Percentiles rank a stretch among this genome's conserved stretches.
These are phyloP conservation scores for Helianthus tuberosus DNA, from an alignment of 129 eudicot genomes.

Conservation along the genomic window DNA sequence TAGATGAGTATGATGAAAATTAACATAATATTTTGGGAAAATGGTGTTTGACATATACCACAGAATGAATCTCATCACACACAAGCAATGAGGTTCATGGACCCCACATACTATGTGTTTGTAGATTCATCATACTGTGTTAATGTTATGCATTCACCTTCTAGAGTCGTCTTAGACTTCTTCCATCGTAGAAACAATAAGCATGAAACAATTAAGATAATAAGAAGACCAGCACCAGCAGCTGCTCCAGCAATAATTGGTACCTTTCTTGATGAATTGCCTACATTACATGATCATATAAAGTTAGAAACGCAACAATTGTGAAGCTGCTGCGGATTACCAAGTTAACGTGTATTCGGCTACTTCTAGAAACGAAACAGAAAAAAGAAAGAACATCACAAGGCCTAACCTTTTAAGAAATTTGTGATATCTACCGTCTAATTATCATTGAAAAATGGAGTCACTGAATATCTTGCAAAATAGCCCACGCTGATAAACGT, in stretches of 20 bases:
- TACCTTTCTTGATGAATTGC: slow-evolving; percentile 60
- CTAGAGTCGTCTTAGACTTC: slow-evolving; percentile 35
- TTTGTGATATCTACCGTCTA: slow-evolving; percentile 56
- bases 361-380: background rate
- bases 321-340: background rate
- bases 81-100: background rate
- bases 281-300: slow-evolving; percentile 28
- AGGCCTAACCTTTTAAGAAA: slow-evolving; percentile 42
- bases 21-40: background rate
- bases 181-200: slow-evolving; percentile 29
- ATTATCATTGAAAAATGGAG: slow-evolving; percentile 53
- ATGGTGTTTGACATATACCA: background rate
- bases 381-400: background rate
- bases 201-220: slow-evolving; percentile 17
- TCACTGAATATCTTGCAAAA: slow-evolving; percentile 61
- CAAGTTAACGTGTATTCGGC: background rate
- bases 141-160: slow-evolving; percentile 44
- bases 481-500: slow-evolving; percentile 62
- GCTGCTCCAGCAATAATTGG: slow-evolving; percentile 53
- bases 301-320: background rate
- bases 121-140: background rate
- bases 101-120: background rate
- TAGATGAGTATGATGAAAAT: slow-evolving; percentile 1
- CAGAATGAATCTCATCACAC: background rate
- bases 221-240: slow-evolving; percentile 40